Conservation (phyloP, 2,329 filamentous ascomycete genomes). For the Xylaria sp. region DNA sequence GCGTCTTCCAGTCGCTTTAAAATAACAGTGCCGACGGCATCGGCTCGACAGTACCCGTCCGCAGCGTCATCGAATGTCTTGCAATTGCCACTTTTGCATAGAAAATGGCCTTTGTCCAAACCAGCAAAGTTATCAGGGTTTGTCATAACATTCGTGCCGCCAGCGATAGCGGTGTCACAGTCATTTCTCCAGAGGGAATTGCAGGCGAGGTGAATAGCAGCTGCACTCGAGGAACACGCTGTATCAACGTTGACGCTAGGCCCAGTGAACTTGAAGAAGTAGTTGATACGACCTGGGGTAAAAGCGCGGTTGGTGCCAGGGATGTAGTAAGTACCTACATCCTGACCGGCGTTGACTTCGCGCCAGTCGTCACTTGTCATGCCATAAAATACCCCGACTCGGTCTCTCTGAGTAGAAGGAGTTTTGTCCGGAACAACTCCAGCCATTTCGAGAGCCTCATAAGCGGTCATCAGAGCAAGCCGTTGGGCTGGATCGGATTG, state of each 20-base stretch:
- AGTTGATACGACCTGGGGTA: conserved; percentile 51
- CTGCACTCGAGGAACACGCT: conserved; percentile 47
- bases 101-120: conserved; percentile 69
- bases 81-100: conserved; percentile 59
- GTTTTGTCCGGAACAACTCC: conserved; percentile 48
- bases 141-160: conserved; percentile 70
- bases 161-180: conserved; percentile 70
- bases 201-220: conserved; percentile 52
- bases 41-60: conserved; percentile 57
- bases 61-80: conserved; percentile 57
- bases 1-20: conserved; percentile 50
- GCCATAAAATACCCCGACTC: conserved; percentile 41
- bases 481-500: conserved; percentile 72
- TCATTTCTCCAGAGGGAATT: conserved; percentile 70
- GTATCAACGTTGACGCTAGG: conserved; percentile 46
- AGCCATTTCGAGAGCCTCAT: conserved; percentile 74
- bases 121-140: conserved; percentile 72
- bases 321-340: conserved; percentile 60
- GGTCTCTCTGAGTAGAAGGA: conserved; percentile 29
- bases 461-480: conserved; percentile 70
- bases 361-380: conserved; percentile 56
- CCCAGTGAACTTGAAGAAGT: conserved; percentile 50
- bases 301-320: conserved; percentile 51
- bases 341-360: conserved; percentile 69
- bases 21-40: conserved; percentile 40